Evolutionary conservation across 2,329 filamentous ascomycete species (phyloP), one percentile per base, ranked within the genome.

Genomic region (Fusarium lateritium): DNA sequence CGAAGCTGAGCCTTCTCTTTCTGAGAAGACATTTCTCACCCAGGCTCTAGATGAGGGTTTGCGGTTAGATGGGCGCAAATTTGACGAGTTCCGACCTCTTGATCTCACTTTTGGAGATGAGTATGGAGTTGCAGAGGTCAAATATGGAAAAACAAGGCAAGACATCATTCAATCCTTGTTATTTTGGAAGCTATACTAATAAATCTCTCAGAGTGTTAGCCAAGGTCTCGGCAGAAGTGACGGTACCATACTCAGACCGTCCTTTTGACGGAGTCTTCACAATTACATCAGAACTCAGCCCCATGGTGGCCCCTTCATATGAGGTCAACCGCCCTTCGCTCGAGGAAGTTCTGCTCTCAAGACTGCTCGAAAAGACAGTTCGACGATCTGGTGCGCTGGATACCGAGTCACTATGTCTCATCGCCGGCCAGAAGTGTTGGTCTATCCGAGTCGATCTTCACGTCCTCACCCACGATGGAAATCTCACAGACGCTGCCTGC

Each of bases 211-310:
- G 94, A 75, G 88, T 98, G 61, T 83, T 97, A 64, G 94, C 92
- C 57, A 92, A 93, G 66, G 91, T 97, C 62, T 95, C 94, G 4
- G 92, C 94, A 67, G 93, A 97, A 82, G 92, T 98, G 65, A 92
- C 92, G 13, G 89, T 92, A 39, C 95, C 96, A 43, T 93, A 91
- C 77, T 81, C 91, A 54, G 95, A 98, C 81, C 91, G 95, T 68
- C 95, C 94, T 62, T 97, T 97, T 77, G 96, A 98, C 79, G 96
- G 96, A 78, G 88, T 97, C 79, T 98, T 98, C 84, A 94, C 91
- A 73, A 98, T 98, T 77, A 88, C 91, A 55, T 92, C 94, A 56
- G 96, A 98, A 79, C 89, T 99, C 74, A 94, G 92, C 67, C 94
- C 95, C 49, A 97, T 98, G 91, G 92, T 93, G 28, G 94, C 94